Base-by-base conservation (phyloP, 2,329 filamentous ascomycete species). In the Aspergillus bombycis region DNA sequence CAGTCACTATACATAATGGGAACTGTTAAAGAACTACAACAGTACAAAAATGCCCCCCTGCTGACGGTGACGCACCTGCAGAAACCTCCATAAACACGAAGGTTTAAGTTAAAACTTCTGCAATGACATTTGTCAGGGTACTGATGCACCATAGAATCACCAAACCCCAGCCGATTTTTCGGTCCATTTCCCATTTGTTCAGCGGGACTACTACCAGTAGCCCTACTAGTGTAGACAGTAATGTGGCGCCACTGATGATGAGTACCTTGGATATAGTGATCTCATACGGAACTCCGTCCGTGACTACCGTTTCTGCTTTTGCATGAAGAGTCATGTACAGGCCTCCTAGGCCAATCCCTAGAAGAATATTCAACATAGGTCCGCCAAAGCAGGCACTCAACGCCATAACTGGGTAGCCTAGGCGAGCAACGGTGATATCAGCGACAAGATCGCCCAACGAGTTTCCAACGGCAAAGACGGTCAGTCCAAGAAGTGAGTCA, bases 341-440 rank as follows among this genome's bases (percentile, higher is more conserved):
- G 19, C 95, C 95, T 30, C 91, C 91, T 4, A 98, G 83, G n/a
- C 95, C 95, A 58, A 99, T 94, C 0, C 95, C 95, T 4, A 99
- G 86, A 0, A 99, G 82, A 66, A 99, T 99, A 72, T 99, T 99
- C 46, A 99, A 86, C 93, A 99, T 94, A 0, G 95, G 95, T 0
- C 95, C 96, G n/a, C 95, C 95, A 75, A 99, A 97, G 75, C 95
- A 99, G 5, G 95, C 95, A 38, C 92, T 94, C 46, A 91, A 80
- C 0, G 95, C 95, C 95, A 99, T 99, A 66, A 99, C 93, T 0
- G 95, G 95, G 78, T 94, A 97, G 3, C 95, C 95, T 3, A 99
- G 87, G 38, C 92, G 88, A 4, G 95, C 95, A 43, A 99, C 91
- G 0, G 95, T 99, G 60, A 98, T 91, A 75, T 99, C 91, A 19